Base-by-base conservation (phyloP, 768 basidiomycete species). In the Coprinopsis strossmayeri region DNA sequence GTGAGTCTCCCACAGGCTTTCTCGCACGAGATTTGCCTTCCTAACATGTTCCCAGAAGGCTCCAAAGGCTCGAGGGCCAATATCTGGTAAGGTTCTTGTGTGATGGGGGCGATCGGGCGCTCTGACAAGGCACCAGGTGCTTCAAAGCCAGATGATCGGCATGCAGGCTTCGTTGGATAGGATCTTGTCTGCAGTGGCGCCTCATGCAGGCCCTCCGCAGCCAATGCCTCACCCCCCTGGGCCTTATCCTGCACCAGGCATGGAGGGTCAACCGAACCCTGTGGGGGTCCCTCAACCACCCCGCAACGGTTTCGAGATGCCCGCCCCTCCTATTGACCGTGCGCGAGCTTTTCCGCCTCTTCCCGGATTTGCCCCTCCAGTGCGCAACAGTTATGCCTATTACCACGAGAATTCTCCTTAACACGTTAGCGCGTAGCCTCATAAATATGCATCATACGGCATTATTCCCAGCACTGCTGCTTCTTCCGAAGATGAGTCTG, bases 121-220 rank as follows among this genome's bases (percentile, higher is more conserved):
- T 44, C 45, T 30, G 38, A 21, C 5, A 13, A 49, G 42, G 20
- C 42, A 43, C 17, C 53, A 89, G 88, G 84, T 90, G 56, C 87
- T 92, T 80, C 88, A 92, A 64, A 89, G 87, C 67, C 90, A 91
- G 63, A 91, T 92, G 87, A 91, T 92, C 57, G 90, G 90, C 57
- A 88, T 92, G 84, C 91, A 92, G 66, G 86, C 88, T 3, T 86
- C 89, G 21, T 64, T 92, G 54, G 90, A 92, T 66, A 78, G 90
- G 45, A 92, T 92, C 60, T 68, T 92, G 47, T 69, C 76, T 38
- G 82, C 78, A 2, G 71, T 51, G 3, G 50, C 34, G 91, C 49
- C 85, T 15, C 43, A 45, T 45, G 43, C 43, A 74, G 57, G 67
- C 68, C 38, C 72, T 71, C 50, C 63, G 61, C 46, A 61, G 52